Base-by-base conservation (phyloP, 805 yeast genomes). In the Ogataea philodendri region DNA sequence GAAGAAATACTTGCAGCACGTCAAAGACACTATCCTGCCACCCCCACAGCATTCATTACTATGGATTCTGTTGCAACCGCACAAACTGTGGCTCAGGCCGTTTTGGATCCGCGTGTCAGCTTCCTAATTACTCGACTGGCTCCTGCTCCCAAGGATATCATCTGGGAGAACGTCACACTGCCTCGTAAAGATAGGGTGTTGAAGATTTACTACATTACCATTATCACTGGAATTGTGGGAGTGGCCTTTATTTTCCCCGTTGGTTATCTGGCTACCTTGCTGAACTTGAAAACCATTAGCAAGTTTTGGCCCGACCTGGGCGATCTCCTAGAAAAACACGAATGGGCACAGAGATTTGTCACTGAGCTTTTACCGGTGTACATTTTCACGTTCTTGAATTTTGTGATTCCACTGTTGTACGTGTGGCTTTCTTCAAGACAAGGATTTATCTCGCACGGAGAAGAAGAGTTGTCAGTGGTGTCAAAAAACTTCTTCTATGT, bases 61-160 rank as follows among this genome's bases (percentile, higher is more conserved):
- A 84, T 90, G 96, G 90, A 85, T 46, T 75, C 93, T 1, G 97
- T 88, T 3, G 95, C 96, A 0, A 81, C 88, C 47, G 97, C 97
- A 2, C 98, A 90, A 58, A 82, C 88, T 85, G 81, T 93, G 18
- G 96, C 97, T 0, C 98, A 93, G 58, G 93, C 97, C 0, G 89
- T 90, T 0, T 59, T 93, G 39, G 96, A 89, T 55, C 97, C 97
- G 0, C 74, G 84, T 39, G 87, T 93, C 6, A 81, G 84, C 54
- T 84, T 79, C 39, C 65, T 93, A 35, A 84, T 89, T 22, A 84
- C 96, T 3, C 68, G 74, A 25, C 64, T 88, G 38, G 97, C 97
- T 0, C 97, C 97, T 0, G 95, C 97, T 1, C 97, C 97, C 4
- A 90, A 84, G 52, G 98, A 90, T 57, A 83, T 90, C 15, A 79